Evolutionary conservation across 768 basidiomycete genomes (phyloP).

Genomic region (Phylloporus rhodoxanthus): DNA sequence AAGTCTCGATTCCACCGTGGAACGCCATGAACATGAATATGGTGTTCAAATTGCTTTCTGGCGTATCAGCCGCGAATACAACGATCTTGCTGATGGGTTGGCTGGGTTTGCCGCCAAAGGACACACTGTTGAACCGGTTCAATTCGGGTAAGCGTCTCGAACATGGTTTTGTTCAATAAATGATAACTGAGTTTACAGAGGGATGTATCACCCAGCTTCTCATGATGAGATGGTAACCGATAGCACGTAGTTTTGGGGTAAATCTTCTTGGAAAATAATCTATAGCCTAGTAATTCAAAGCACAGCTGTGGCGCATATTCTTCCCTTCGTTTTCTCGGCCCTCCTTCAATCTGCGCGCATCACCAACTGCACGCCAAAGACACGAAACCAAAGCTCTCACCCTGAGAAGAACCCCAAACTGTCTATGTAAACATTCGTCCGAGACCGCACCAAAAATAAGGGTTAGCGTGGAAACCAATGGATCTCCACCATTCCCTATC

Average conservation of each 20-base stretch:
- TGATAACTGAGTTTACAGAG: neutral
- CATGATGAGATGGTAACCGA: neutral
- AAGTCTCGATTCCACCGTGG: slow-evolving; percentile 3
- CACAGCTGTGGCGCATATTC: no score
- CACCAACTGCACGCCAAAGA: no score
- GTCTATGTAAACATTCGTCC: no score
- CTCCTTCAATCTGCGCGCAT: no score
- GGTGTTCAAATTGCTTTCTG: slow-evolving; percentile 12
- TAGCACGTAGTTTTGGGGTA: no score
- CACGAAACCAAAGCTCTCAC: no score
- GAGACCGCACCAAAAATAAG: neutral
- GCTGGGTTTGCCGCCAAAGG: slow-evolving; percentile 7
- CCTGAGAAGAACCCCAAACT: no score
- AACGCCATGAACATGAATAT: slow-evolving; percentile 3
- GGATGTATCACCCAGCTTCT: neutral
- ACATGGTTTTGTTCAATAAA: neutral
- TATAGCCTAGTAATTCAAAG: no score
- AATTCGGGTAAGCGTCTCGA: slow-evolving; percentile 2
- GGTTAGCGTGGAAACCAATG: neutral
- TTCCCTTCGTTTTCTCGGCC: no score
- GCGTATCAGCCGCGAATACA: slow-evolving; percentile 9
- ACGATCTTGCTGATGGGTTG: slow-evolving; percentile 11
- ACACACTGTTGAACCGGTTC: neutral
- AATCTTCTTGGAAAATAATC: no score
- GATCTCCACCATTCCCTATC: neutral